Base-by-base conservation (phyloP, 495 filamentous ascomycete species). In the Aspergillus taichungensis region DNA sequence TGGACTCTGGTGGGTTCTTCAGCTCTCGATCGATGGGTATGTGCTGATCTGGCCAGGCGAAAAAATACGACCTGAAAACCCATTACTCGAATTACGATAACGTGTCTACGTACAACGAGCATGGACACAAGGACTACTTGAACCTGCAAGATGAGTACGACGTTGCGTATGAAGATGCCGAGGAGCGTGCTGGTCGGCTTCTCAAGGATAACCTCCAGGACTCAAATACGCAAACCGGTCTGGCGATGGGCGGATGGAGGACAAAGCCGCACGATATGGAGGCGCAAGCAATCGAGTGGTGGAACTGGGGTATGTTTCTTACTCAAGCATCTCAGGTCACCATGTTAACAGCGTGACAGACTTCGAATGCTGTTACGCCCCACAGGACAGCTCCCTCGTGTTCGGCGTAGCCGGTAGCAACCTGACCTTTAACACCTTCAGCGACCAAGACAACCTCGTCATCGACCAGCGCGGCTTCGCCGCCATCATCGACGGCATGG, bases 381-480 rank as follows among this genome's bases (percentile, higher is more conserved):
- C 77, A 27, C 57, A 65, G 30, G 45, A 61, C 29, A 69, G 65
- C 45, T 72, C 69, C 3, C 52, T 66, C 30, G 50, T 67, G n/a
- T 74, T 67, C 37, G 53, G 61, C 9, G 50, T 53, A 13, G 68
- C 62, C 12, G 65, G 63, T 29, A 24, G 61, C 43, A 74, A 74
- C 50, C 47, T 67, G 2, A 71, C 69, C 0, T 68, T 60, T 45
- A 69, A 73, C 46, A 55, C 63, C 34, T 74, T 61, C 50, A 68
- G 63, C 13, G 74, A 79, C 8, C 72, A 72, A 29, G 84, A 86
- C 54, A 82, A 85, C 56, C 81, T 75, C 48, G 81, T 83, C 13
- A 69, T 65, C 42, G 84, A 88, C 58, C 74, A 74, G 43, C 69
- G 78, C 3, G 84, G 84, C 10, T 86, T 78, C 62, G 82, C 76